These are phyloP conservation scores for Collybia sp. DNA, from an alignment of 768 basidiomycete genomes.

Conservation along the genomic window DNA sequence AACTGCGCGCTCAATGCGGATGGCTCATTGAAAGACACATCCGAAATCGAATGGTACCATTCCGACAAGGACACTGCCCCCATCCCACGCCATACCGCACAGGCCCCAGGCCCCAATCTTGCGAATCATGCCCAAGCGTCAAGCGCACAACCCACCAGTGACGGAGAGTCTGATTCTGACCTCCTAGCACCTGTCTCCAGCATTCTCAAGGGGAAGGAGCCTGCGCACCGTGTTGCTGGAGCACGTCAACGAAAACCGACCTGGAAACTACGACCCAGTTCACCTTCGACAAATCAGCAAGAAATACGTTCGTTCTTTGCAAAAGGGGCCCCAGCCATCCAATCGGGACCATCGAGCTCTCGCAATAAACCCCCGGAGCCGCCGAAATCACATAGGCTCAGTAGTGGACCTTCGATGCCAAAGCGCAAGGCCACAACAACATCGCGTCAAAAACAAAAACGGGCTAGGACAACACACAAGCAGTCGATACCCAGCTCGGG, in stretches of 20 bases:
- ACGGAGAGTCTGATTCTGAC: not conserved
- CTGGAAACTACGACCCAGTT: not conserved
- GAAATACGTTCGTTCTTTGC: too few species aligned
- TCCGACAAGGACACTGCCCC: not conserved
- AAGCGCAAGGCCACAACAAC: too few species aligned
- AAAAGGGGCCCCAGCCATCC: too few species aligned
- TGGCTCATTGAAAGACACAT: not conserved
- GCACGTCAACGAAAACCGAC: not conserved
- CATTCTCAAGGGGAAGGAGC: not conserved
- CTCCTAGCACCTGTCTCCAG: not conserved
- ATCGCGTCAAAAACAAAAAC: too few species aligned
- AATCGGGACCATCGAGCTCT: too few species aligned
- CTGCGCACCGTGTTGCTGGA: not conserved
- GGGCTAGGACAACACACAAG: too few species aligned
- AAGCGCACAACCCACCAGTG: not conserved
- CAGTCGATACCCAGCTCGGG: too few species aligned
- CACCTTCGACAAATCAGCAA: too few species aligned
- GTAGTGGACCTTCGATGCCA: too few species aligned
- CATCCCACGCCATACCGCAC: not conserved
- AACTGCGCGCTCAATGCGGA: not conserved
- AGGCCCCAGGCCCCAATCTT: not conserved
- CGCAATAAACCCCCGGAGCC: too few species aligned
- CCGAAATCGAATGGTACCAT: not conserved
- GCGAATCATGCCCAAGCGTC: too few species aligned
- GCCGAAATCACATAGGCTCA: too few species aligned